A percentile compares a stretch with the other conserved stretches of the same genome.
Evolutionary conservation across 257 asterid genomes (phyloP).

Genomic region (Striga asiatica): DNA sequence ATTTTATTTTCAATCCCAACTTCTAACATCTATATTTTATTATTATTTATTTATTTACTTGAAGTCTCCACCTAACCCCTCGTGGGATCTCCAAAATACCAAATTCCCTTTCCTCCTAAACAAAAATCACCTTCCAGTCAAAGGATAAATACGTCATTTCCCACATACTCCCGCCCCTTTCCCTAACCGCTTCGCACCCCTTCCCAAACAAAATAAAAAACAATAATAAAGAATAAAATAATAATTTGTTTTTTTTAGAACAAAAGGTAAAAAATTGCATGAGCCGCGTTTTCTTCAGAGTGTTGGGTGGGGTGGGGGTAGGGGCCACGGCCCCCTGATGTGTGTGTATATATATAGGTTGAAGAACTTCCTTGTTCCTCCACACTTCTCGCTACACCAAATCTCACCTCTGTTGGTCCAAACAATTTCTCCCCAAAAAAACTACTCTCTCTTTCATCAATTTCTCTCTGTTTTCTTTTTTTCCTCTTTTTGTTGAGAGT

Average conservation of each 20-base stretch:
- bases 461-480: too few species aligned
- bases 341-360: conserved; percentile 17
- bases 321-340: too few species aligned
- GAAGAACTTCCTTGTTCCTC: conserved; percentile 16
- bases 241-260: not conserved
- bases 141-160: not conserved
- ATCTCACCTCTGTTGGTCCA: conserved; percentile 14
- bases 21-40: too few species aligned
- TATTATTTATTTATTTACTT: too few species aligned
- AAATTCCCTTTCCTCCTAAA: too few species aligned
- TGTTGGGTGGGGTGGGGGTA: too few species aligned
- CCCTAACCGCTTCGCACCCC: not conserved
- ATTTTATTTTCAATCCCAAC: too few species aligned
- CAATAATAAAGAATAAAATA: too few species aligned
- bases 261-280: too few species aligned
- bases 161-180: not conserved
- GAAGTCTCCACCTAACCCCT: not conserved
- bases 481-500: conserved; percentile 15
- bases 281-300: too few species aligned
- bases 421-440: conserved; percentile 7
- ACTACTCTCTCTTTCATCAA: not conserved
- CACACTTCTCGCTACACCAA: conserved; percentile 18
- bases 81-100: not conserved
- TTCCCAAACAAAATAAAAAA: too few species aligned
- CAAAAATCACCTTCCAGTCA: not conserved